Base-by-base conservation (phyloP, 306 rosid genomes). In the Mimosa bimucronata region DNA sequence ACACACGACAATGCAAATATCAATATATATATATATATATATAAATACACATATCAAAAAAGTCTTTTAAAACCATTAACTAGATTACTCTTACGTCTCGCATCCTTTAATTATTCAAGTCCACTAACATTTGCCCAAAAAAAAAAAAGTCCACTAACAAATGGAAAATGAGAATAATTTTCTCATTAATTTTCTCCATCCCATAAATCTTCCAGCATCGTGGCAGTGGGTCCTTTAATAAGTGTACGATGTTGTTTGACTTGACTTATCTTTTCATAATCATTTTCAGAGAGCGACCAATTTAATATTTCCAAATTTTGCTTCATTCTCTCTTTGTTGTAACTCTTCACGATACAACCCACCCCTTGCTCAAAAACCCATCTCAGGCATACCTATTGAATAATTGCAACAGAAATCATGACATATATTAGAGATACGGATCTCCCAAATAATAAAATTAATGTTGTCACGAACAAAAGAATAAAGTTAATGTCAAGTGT, bases 211-310 rank as follows among this genome's bases (percentile, higher is more conserved):
- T 86, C 62, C 6, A 83, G 83, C 77, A 73, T 82, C 67, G 85
- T 78, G 78, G 77, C 77, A 75, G 89, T 86, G 80, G 81, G 89
- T 66, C 83, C 89, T n/a, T n/a, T n/a, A 41, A 77, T 80, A 69
- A 83, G 77, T 19, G 83, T 71, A 26, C 89, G 77, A 15, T 86
- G 83, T 62, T 73, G 81, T 7, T 77, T 23, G 53, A 83, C 80
- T 80, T 86, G 73, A 48, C 71, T 69, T 18, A 86, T 80, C 70
- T 83, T 86, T 80, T 74, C 53, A 76, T 83, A 80, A 34, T 82
- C 86, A 19, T 81, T 73, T 10, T 82, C 81, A 2, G 71, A 76
- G 66, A 81, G 44, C 13, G 85, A 79, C 84, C 86, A 83, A 67
- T 79, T 80, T 64, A 86, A 86, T 12, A 86, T 80, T 66, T 74